Evolutionary conservation across 2,329 filamentous ascomycete genomes (phyloP), one percentile per base, ranked within the genome.

Genomic region (Botryotinia globosa): DNA sequence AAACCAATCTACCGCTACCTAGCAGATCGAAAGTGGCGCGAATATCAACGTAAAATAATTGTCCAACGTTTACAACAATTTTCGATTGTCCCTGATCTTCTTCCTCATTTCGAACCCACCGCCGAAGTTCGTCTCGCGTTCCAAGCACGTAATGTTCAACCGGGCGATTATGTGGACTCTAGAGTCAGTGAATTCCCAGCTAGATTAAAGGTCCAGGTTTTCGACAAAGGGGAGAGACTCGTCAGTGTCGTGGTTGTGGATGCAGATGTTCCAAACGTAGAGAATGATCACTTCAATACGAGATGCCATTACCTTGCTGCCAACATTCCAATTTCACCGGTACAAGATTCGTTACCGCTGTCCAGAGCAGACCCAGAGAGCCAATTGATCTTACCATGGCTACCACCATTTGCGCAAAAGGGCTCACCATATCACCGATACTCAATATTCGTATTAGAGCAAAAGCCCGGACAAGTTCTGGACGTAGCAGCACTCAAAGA

Each of bases 1-100:
- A 97, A 97, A 82, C 95, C 95, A 75, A 94, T 99, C 80, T 99
- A 99, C 85, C 92, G 95, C 76, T 88, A 92, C 82, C 91, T 98
- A 68, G 93, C 95, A 74, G 89, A 97, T 80, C 85, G 87, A 78
- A 94, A 97, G 85, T 99, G 96, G 96, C 90, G 91, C 77, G 86
- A 89, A 76, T 94, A 96, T 84, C 91, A 94, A 80, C 89, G 91
- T 78, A 89, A 90, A 78, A 84, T 98, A 75, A 88, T 97, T 75
- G 86, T 90, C 75, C 96, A 99, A 85, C 92, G 96, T 80, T 91
- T 98, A 79, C 85, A 88, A 66, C 94, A 97, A 81, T 92, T 98
- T 86, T 87, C 90, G 79, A 90, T 99, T 72, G 88, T 97, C 10
- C 96, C 96, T 22, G 96, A 99, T 82, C 85, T 98, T 37, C 87